Evolutionary conservation across 805 yeast genomes (phyloP), one percentile per base, ranked within the genome.

Genomic region (Hanseniaspora mollemarum): DNA sequence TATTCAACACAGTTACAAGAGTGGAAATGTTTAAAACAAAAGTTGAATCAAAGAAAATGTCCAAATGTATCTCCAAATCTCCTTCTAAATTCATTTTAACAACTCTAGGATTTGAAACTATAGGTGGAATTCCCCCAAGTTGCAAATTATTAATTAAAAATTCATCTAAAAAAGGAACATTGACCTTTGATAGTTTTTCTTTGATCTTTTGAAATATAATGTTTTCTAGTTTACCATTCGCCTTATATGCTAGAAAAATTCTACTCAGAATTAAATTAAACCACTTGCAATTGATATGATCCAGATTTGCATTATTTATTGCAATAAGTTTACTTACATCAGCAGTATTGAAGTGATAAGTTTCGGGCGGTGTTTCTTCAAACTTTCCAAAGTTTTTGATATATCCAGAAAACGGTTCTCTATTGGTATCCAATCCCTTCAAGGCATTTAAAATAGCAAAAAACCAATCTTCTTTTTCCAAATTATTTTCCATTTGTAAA

Each of bases 401-500:
- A 0, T 96, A 87, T 49, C 80, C 78, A 18, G 78, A 46, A 5
- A 62, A 45, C 46, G 69, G 70, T 6, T 60, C 55, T 18, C 58
- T 60, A 1, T 57, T 52, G 28, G 10, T 35, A 26, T 10, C 43
- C 52, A n/a, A 18, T n/a, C 67, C 65, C 54, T 81, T 83, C 0
- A 90, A 76, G 0, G 94, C 94, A 52, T 81, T 71, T n/a, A 90
- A 71, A 50, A 92, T 69, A 0, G 85, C 80, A 64, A 87, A 87
- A 62, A 90, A 92, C 83, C 96, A 81, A 62, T 90, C 95, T 64
- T 92, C 98, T 60, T 90, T 90, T 43, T 82, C 87, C 51, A 74
- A 74, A 57, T 87, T 86, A 44, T 78, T 73, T 57, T 87, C 94
- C 40, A 81, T 75, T 63, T 87, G 85, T 3, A 90, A 64, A 62